Conservation (phyloP, 805 yeast genomes). For the Dipodascus albidus region DNA sequence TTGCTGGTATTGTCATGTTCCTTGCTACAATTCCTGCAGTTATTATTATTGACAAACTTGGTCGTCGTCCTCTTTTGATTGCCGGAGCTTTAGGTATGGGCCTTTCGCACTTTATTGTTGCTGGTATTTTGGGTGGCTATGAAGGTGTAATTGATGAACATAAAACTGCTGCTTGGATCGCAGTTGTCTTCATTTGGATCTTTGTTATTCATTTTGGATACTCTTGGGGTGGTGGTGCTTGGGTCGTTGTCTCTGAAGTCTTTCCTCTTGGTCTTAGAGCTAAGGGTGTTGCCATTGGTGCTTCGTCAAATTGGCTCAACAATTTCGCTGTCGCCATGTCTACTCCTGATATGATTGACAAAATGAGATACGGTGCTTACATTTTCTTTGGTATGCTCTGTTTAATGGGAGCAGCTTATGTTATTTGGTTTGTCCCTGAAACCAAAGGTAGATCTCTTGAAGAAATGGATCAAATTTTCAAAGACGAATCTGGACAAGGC, state of each 20-base stretch:
- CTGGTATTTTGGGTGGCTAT: constrained; percentile 28
- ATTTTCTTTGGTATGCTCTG: constrained; percentile 22
- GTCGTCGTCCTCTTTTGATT: constrained; percentile 53
- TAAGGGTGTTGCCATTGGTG: constrained; percentile 48
- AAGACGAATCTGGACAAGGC: constrained; percentile 9
- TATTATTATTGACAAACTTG: constrained; percentile 42
- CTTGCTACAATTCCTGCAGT: constrained; percentile 45
- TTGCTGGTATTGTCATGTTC: constrained; percentile 37
- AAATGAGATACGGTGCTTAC: constrained; percentile 19
- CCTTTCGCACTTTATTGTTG: constrained; percentile 52
- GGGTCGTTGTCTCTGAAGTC: constrained; percentile 61
- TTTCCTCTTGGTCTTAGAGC: constrained; percentile 59
- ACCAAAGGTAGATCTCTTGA: constrained; percentile 62
- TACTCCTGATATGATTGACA: constrained; percentile 17
- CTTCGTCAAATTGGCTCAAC: constrained; percentile 63
- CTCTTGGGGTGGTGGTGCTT: constrained; percentile 43
- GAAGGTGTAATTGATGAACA: constrained; percentile 39
- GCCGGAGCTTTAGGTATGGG: constrained; percentile 56
- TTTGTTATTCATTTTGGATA: constrained; percentile 46
- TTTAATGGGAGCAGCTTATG: constrained; percentile 15
- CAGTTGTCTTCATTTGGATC: constrained; percentile 41
- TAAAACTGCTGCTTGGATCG: constrained; percentile 44
- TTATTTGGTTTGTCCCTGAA: constrained; percentile 48
- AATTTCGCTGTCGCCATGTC: constrained; percentile 22
- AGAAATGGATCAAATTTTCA: constrained; percentile 55